Base-by-base conservation (phyloP, 768 basidiomycete species). In the Scleroderma citrinum region DNA sequence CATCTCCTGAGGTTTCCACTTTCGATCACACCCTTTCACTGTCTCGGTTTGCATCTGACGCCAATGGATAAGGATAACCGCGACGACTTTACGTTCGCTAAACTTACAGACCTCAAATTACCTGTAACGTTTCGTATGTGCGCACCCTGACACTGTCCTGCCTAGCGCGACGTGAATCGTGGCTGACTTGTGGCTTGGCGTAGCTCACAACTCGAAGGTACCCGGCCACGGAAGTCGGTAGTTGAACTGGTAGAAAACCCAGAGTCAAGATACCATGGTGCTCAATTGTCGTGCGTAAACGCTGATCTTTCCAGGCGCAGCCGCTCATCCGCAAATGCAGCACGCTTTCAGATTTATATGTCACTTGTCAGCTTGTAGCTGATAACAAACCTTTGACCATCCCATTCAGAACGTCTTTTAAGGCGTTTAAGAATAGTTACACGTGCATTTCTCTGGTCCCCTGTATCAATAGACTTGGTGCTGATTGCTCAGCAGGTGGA, bases 331-430 rank as follows among this genome's bases (percentile, higher is more conserved):
- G 55, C 44, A 51, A 56, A 55, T n/a, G 37, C 70, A 96, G 92
- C 56, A 83, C 81, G 14, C 80, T 87, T 56, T 89, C 93, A 63
- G 96, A 98, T 69, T 79, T 98, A 49, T 95, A n/a, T n/a, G 87
- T 97, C 46, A 92, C 89, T 11, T 87, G 91, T 63, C 90, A 95
- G 63, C 82, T 99, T 14, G 76, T 90, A 52, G 89, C 92, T 11
- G 92, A 96, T 64, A 95, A 95, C 66, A 92, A 93, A 60, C 91
- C 90, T 0, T 72, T 95, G 37, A 93, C 93, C 0, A 87, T 95
- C 30, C 88, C 92, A 0, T 92, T 89, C 65, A 82, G 90, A 34
- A 97, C 95, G 1, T 82, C 89, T 1, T 93, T 90, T 77, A 95
- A 94, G 67, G 80, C 90, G 2, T 97, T 96, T 75, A 91, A 88